Conservation (phyloP, 2,329 filamentous ascomycete genomes). For the Colletotrichum sp. region DNA sequence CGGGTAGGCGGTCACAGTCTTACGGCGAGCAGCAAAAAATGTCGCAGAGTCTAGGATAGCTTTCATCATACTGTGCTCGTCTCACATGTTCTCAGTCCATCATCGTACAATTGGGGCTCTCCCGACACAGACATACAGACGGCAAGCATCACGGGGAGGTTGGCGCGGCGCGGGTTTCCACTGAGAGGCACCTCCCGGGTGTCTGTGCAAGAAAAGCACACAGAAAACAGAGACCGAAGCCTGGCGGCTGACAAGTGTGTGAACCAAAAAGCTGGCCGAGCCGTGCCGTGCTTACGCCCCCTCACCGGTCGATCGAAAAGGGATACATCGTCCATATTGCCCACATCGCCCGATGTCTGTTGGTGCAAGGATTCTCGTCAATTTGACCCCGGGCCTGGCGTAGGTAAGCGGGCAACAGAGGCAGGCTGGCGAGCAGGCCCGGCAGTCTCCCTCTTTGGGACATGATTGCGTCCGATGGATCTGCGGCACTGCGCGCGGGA, state of each 20-base stretch:
- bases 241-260: neutral
- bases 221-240: neutral
- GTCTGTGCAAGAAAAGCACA: neutral
- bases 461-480: slow-evolving; percentile 1
- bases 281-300: slow-evolving; percentile 17
- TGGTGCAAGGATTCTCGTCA: neutral
- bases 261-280: neutral
- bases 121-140: neutral
- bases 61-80: neutral
- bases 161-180: neutral
- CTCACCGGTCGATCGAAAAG: slow-evolving; percentile 15
- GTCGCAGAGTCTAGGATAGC: neutral
- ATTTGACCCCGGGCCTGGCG: neutral
- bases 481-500: neutral
- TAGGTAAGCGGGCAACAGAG: neutral
- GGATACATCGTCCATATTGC: neutral
- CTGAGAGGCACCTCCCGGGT: neutral
- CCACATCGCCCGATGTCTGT: slow-evolving; percentile 7
- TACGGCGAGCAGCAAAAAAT: neutral
- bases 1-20: neutral
- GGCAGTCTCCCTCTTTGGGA: neutral
- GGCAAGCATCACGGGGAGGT: neutral
- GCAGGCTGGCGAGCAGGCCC: neutral
- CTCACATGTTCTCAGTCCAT: slow-evolving; percentile 1
- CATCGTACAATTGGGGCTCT: neutral